A percentile compares a stretch with the other conserved stretches of the same genome.
phyloP scores from a whole-genome alignment of 495 filamentous ascomycete genomes.

The Hypoxylon trugodes region DNA sequence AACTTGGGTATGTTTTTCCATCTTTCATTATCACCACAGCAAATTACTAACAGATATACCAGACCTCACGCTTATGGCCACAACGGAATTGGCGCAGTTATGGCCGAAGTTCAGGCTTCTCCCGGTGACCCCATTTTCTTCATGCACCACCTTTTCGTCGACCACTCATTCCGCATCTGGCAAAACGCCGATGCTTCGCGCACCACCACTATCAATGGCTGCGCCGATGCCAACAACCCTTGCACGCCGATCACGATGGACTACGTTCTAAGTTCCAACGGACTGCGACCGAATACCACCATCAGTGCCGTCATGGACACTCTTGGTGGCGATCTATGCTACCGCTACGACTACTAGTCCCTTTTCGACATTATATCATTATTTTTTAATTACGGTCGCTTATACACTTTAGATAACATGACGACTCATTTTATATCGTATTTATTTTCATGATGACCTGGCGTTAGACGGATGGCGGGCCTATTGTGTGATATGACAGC shows the following conservation, averaged over 20 bases:
- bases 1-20: constrained; percentile 39
- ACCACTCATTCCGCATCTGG: constrained; percentile 50
- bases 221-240: constrained; percentile 44
- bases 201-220: constrained; percentile 46
- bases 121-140: constrained; percentile 55
- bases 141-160: constrained; percentile 54
- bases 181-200: constrained; percentile 49
- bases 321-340: constrained; percentile 48
- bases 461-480: constrained; percentile 6
- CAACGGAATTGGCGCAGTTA: constrained; percentile 48
- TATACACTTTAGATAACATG: neutral
- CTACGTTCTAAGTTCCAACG: constrained; percentile 43
- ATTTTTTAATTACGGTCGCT: neutral
- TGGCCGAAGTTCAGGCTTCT: constrained; percentile 47
- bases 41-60: constrained; percentile 20
- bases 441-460: constrained; percentile 2
- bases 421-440: neutral
- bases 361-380: neutral
- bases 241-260: constrained; percentile 46
- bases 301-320: constrained; percentile 51
- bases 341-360: constrained; percentile 52
- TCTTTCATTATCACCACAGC: neutral
- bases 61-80: constrained; percentile 44
- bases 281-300: constrained; percentile 43
- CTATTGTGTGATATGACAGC: neutral